These are phyloP conservation scores for Tylopilus subfusipes DNA, from an alignment of 768 basidiomycete genomes.

Conservation along the genomic window DNA sequence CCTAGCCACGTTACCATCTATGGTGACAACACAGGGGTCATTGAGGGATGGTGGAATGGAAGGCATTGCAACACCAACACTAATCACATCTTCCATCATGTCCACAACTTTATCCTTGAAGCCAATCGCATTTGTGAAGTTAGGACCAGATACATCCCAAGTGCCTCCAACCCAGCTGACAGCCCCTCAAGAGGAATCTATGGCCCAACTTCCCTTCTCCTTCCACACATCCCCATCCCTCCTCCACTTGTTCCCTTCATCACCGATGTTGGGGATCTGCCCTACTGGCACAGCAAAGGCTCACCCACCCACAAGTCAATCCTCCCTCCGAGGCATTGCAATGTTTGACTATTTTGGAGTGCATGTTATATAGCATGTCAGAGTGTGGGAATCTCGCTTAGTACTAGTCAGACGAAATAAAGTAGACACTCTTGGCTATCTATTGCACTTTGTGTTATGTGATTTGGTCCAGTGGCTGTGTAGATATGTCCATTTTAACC, in stretches of 20 bases:
- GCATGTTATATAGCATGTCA: too few relatives aligned
- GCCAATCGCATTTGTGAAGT: neutral
- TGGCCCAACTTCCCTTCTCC: neutral
- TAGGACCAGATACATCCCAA: neutral
- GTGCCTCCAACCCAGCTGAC: neutral
- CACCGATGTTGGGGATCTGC: neutral
- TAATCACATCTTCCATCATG: neutral
- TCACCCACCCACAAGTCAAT: too few relatives aligned
- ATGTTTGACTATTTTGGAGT: too few relatives aligned
- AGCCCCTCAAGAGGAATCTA: neutral
- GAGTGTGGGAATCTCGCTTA: too few relatives aligned
- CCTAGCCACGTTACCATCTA: neutral
- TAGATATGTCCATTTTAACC: too few relatives aligned
- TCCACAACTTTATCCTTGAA: neutral
- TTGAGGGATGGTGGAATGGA: conserved; percentile 1
- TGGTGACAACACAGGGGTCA: neutral
- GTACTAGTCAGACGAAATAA: too few relatives aligned
- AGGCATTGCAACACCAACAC: neutral
- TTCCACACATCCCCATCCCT: neutral
- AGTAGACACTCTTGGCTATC: too few relatives aligned
- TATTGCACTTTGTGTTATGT: too few relatives aligned
- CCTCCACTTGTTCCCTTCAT: neutral
- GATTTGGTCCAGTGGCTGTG: too few relatives aligned
- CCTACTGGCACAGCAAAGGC: too few relatives aligned
- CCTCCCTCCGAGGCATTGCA: too few relatives aligned